phyloP scores from a whole-genome alignment of 2,329 filamentous ascomycete species.

The Paraphoma chrysanthemicola region DNA sequence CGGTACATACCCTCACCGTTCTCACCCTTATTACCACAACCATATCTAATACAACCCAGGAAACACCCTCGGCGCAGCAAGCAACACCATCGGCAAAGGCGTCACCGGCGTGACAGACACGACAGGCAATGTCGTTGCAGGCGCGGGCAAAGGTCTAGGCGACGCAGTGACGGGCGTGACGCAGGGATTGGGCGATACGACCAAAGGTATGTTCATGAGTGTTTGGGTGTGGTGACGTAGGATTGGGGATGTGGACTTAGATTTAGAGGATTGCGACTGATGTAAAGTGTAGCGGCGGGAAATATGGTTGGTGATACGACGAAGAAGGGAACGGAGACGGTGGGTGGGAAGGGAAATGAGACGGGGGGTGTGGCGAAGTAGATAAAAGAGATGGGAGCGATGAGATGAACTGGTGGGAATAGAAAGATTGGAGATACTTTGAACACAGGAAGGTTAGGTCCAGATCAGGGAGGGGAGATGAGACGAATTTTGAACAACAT shows the following conservation, averaged over 20 bases:
- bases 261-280: constrained; percentile 8
- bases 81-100: constrained; percentile 44
- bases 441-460: too few relatives aligned
- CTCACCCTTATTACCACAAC: background rate
- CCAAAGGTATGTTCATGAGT: constrained; percentile 30
- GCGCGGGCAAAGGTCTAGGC: constrained; percentile 44
- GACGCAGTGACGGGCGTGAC: constrained; percentile 45
- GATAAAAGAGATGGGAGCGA: background rate
- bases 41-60: constrained; percentile 20
- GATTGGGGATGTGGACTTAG: too few relatives aligned
- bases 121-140: constrained; percentile 39
- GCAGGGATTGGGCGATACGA: constrained; percentile 43
- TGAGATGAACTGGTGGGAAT: too few relatives aligned
- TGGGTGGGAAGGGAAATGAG: constrained; percentile 28
- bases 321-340: constrained; percentile 29
- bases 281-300: constrained; percentile 27
- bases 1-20: constrained; percentile 21
- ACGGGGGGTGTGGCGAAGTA: constrained; percentile 18
- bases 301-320: constrained; percentile 38
- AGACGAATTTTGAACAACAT: too few relatives aligned
- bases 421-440: too few relatives aligned
- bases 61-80: constrained; percentile 43
- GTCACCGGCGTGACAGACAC: constrained; percentile 38
- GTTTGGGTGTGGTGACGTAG: background rate
- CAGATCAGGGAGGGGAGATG: too few relatives aligned